Evolutionary conservation across 1,284 basidiomycete genomes (phyloP).

Genomic region (Austroboletus niveus): DNA sequence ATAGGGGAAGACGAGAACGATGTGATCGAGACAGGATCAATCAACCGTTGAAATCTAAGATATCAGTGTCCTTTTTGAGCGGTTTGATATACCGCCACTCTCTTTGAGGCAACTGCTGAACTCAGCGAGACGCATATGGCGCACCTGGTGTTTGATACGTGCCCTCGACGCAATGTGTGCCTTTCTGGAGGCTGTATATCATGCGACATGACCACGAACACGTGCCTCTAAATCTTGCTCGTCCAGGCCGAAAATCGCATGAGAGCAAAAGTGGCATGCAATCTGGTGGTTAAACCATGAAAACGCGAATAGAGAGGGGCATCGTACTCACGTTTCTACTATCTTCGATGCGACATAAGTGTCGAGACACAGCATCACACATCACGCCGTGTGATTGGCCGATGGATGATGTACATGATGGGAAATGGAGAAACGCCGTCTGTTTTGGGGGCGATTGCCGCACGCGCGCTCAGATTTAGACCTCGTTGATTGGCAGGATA

Average conservation of each 20-base stretch:
- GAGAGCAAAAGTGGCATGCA: too few species aligned
- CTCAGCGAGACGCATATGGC: background rate
- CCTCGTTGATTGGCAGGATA: conserved; percentile 8
- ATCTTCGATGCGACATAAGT: background rate
- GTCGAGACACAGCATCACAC: conserved; percentile 1
- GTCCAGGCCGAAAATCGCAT: background rate
- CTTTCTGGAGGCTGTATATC: background rate
- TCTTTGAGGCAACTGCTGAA: background rate
- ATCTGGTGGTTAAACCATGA: too few species aligned
- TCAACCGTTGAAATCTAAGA: background rate
- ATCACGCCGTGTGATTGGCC: background rate
- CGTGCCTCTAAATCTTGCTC: background rate
- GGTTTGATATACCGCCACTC: background rate
- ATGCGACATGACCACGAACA: background rate
- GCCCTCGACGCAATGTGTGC: conserved; percentile 1
- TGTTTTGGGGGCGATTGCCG: background rate
- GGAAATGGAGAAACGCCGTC: conserved; percentile 6
- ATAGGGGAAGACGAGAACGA: background rate
- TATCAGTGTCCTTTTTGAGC: background rate
- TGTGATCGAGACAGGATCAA: background rate
- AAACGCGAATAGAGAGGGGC: too few species aligned
- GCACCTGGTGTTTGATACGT: background rate
- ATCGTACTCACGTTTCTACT: too few species aligned
- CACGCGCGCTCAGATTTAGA: background rate
- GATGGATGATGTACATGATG: background rate